Conservation (phyloP, 306 rosid species). For the Sechiopsis laciniata region DNA sequence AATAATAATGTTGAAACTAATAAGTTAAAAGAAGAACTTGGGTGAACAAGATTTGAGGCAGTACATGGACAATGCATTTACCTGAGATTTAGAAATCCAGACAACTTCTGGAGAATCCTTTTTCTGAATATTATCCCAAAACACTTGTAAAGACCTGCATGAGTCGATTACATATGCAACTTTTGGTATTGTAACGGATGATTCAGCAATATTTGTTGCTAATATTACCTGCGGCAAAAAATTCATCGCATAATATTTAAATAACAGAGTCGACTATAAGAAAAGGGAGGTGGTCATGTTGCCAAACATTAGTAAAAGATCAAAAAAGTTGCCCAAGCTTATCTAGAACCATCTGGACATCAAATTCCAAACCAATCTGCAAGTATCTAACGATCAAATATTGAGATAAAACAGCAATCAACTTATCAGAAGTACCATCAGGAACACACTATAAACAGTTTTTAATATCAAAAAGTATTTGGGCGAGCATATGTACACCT, state of each 20-base stretch:
- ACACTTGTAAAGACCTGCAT: conserved; percentile 80
- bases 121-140: conserved; percentile 52
- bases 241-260: neutral
- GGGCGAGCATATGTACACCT: too few species aligned
- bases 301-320: neutral
- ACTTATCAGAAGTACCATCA: neutral
- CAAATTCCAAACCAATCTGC: conserved; percentile 1
- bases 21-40: neutral
- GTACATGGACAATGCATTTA: conserved; percentile 18
- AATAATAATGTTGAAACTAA: neutral
- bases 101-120: conserved; percentile 55
- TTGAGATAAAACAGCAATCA: neutral
- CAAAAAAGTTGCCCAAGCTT: neutral
- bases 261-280: neutral
- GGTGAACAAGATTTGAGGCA: conserved; percentile 3
- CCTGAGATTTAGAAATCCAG: conserved; percentile 96
- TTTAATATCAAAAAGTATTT: too few species aligned
- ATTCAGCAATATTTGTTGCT: conserved; percentile 91
- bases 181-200: conserved; percentile 89
- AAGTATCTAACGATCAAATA: neutral
- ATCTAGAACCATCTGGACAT: conserved; percentile 1
- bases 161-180: conserved; percentile 88
- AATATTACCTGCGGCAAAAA: conserved; percentile 57
- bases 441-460: neutral
- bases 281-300: neutral